Conservation (phyloP, 2,329 filamentous ascomycete species). For the Aspergillus felis region DNA sequence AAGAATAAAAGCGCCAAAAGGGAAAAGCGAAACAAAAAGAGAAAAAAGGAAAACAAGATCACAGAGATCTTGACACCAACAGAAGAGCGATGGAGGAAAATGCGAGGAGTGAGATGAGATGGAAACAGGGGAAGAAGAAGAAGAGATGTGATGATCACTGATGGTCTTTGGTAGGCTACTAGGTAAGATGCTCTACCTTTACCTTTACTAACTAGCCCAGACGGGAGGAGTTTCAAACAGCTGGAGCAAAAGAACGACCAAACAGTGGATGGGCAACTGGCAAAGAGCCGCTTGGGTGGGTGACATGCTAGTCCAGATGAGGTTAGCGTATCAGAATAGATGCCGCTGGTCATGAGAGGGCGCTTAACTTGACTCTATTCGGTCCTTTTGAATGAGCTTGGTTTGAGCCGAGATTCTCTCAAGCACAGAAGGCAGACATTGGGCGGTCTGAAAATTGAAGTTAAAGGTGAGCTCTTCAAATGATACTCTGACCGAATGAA, state of each 20-base stretch:
- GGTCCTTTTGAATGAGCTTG: not conserved
- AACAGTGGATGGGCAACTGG: slow-evolving; percentile 18
- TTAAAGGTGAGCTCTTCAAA: not conserved
- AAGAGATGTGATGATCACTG: slow-evolving; percentile 20
- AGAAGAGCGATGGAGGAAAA: slow-evolving; percentile 25
- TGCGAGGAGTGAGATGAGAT: slow-evolving; percentile 20
- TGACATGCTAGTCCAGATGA: slow-evolving; percentile 15
- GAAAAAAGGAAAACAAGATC: slow-evolving; percentile 5
- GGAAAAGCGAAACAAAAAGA: slow-evolving; percentile 15
- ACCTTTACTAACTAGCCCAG: not conserved
- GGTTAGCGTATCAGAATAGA: slow-evolving; percentile 11
- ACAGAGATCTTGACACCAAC: not conserved
- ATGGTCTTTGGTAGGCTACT: not conserved
- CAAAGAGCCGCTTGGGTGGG: slow-evolving; percentile 25
- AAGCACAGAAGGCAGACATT: not conserved
- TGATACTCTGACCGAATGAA: not conserved
- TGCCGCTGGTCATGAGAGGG: not conserved
- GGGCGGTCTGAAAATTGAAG: not conserved
- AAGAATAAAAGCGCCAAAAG: slow-evolving; percentile 5
- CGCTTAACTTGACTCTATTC: slow-evolving; percentile 3
- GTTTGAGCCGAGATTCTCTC: not conserved
- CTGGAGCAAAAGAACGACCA: slow-evolving; percentile 18
- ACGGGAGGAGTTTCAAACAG: slow-evolving; percentile 11
- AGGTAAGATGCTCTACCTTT: not conserved
- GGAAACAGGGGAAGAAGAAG: slow-evolving; percentile 16